phyloP scores from a whole-genome alignment of 202 grass and related monocot genomes.

The Carex arenaria region DNA sequence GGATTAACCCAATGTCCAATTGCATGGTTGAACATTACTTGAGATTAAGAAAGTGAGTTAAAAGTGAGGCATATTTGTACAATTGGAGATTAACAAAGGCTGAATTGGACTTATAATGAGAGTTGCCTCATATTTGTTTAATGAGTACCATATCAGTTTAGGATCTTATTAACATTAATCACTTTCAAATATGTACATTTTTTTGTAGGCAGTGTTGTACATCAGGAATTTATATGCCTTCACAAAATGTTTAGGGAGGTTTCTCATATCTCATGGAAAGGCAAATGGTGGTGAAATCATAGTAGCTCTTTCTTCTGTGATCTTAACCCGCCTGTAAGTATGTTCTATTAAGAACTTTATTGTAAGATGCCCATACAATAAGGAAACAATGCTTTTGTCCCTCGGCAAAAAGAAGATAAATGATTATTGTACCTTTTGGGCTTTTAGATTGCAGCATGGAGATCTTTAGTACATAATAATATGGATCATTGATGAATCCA shows the following conservation, averaged over 20 bases:
- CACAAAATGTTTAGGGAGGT: conserved; percentile 90
- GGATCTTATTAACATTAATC: background rate
- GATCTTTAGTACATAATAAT: background rate
- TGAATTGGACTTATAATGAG: background rate
- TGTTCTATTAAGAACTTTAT: background rate
- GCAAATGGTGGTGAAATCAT: conserved; percentile 90
- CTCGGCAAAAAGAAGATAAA: background rate
- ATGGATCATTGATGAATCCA: background rate
- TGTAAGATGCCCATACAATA: background rate
- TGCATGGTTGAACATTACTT: background rate
- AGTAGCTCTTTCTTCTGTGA: conserved; percentile 85
- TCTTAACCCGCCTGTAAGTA: conserved; percentile 87
- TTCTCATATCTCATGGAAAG: conserved; percentile 54
- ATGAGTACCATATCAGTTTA: background rate
- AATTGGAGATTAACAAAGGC: background rate
- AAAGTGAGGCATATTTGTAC: background rate
- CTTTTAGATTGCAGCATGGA: background rate
- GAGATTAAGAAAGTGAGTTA: background rate
- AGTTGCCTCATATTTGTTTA: conserved; percentile 25
- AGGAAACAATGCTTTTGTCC: background rate
- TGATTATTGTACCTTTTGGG: background rate
- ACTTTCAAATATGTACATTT: background rate
- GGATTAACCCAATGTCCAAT: background rate
- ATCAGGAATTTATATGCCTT: conserved; percentile 84
- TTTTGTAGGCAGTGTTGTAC: conserved; percentile 69